Evolutionary conservation across 176 grass and related monocot species (phyloP), one percentile per base, ranked within the genome.

Genomic region (Oryza australiensis): DNA sequence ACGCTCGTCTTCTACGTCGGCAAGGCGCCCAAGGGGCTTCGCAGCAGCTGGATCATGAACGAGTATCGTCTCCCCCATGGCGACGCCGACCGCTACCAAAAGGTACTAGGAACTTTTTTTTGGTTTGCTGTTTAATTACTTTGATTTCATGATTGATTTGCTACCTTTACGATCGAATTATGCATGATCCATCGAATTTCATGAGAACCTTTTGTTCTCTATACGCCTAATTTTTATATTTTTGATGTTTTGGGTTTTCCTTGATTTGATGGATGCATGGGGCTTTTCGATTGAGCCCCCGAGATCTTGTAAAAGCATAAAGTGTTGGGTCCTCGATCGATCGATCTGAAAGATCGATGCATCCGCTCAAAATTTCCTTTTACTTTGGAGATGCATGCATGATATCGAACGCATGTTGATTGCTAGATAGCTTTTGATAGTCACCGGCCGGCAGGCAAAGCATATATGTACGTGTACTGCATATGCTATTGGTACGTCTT

Each of bases 41-140:
- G 96, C 37, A 99, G 85, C 46, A 94, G 93, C 82, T 99, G 96
- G 96, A 99, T 95, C 87, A 99, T 99, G 96, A 99, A 99, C 72
- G 96, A 99, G 87, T 99, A 99, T 70, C 90, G 96, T 15, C 80
- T 99, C 11, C 96, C 91, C 0, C 91, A 93, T 10, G 79, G 86
- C 35, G 95, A 88, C 24, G 81, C 90, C 5, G 89, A 99, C 9
- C 87, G 86, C n/a, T 89, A 74, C 83, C 90, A 89, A 42, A 98
- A 93, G 95, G 95, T 94, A 27, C 42, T 34, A 5, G 7, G 1
- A 29, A 29, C 2, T 29, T 29, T 34, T 20, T 13, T 33, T 38
- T 13, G 51, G 8, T 0, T 45, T 30, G 27, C 33, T 80, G 2
- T 3, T 41, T 0, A 3, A 2, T 37, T 18, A 45, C 3, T 16